Conservation (phyloP, 2,329 filamentous ascomycete genomes). For the Arthroderma sp. region DNA sequence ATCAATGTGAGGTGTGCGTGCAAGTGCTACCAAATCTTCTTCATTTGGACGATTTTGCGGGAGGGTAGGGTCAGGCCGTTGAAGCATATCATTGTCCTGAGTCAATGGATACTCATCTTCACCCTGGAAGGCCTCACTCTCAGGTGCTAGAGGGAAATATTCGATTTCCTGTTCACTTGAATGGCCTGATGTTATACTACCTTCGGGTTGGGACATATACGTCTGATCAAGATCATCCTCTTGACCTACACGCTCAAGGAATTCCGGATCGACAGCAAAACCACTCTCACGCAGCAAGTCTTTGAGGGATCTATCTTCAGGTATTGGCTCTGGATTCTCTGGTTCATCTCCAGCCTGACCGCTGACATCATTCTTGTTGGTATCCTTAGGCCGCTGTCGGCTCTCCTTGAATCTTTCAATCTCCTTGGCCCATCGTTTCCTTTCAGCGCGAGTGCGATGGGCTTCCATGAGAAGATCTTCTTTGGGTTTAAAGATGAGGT, state of each 20-base stretch:
- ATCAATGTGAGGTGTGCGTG: background rate
- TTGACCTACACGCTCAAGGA: background rate
- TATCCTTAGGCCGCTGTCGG: slow-evolving; percentile 10
- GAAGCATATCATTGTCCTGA: slow-evolving; percentile 1
- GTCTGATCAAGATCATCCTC: background rate
- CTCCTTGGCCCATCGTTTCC: slow-evolving; percentile 42
- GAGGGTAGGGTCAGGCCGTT: slow-evolving; percentile 32
- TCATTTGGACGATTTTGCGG: slow-evolving; percentile 37
- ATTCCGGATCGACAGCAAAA: slow-evolving; percentile 24
- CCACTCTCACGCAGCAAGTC: slow-evolving; percentile 34
- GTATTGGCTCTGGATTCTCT: slow-evolving; percentile 13
- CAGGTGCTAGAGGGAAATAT: slow-evolving; percentile 11
- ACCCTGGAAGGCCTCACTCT: slow-evolving; percentile 7
- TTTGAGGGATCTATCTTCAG: slow-evolving; percentile 29
- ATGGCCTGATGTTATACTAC: background rate
- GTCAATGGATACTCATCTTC: slow-evolving; percentile 1
- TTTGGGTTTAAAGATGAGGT: slow-evolving; percentile 68
- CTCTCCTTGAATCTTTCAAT: slow-evolving; percentile 26
- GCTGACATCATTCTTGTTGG: background rate
- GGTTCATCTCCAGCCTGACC: slow-evolving; percentile 19
- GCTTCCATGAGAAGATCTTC: slow-evolving; percentile 65
- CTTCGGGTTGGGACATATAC: slow-evolving; percentile 5
- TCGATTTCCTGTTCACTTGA: slow-evolving; percentile 6
- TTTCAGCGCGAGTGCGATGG: slow-evolving; percentile 49
- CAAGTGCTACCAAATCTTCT: slow-evolving; percentile 9